Conservation (phyloP, 2,329 filamentous ascomycete species). For the Epichloe hybrida region DNA sequence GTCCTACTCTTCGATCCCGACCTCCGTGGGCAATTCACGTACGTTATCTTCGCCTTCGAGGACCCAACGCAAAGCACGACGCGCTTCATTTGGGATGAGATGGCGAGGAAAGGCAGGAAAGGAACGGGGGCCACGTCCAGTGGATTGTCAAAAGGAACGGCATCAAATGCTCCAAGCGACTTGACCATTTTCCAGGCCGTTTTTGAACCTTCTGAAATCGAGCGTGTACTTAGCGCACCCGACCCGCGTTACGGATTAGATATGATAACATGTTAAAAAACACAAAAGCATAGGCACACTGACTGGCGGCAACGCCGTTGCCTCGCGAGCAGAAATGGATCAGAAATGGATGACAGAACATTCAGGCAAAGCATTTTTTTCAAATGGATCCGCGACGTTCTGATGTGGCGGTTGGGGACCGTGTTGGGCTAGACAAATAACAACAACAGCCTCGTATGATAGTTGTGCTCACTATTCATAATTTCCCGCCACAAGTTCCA, state of each 20-base stretch:
- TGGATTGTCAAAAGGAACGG: conserved; percentile 8
- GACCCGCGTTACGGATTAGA: conserved; percentile 42
- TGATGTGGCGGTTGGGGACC: neutral
- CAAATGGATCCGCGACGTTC: neutral
- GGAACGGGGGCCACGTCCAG: conserved; percentile 16
- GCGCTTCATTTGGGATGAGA: conserved; percentile 40
- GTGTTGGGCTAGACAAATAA: neutral
- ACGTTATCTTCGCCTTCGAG: conserved; percentile 53
- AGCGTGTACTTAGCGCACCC: conserved; percentile 33
- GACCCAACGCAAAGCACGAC: conserved; percentile 39
- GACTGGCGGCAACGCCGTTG: neutral
- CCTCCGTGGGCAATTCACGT: conserved; percentile 45
- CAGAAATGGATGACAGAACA: neutral
- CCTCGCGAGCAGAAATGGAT: neutral
- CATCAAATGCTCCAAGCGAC: conserved; percentile 24
- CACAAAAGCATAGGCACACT: neutral
- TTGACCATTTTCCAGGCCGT: conserved; percentile 39
- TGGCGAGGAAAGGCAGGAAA: conserved; percentile 35
- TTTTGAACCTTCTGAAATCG: conserved; percentile 37
- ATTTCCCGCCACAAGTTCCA: neutral
- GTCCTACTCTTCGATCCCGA: conserved; percentile 49
- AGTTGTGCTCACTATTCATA: neutral
- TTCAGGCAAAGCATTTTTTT: neutral
- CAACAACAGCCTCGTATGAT: neutral
- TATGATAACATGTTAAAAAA: conserved; percentile 31